These are phyloP conservation scores for Trichoderma sp. DNA, from an alignment of 2,329 filamentous ascomycete genomes.

Conservation along the genomic window DNA sequence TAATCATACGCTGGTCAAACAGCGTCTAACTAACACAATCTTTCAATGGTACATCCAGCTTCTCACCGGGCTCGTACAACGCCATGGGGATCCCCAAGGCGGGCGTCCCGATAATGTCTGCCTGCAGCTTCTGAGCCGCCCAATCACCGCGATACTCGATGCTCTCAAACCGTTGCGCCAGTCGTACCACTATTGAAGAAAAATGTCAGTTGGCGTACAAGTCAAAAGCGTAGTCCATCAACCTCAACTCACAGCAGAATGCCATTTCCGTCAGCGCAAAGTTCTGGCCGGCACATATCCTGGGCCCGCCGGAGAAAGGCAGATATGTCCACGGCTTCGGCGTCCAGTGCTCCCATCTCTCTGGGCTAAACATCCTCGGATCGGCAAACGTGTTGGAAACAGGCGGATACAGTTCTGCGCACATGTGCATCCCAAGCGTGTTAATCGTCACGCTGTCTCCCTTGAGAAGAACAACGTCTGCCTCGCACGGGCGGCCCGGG, in stretches of 20 bases:
- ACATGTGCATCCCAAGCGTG: constrained; percentile 55
- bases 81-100: constrained; percentile 45
- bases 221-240: not conserved
- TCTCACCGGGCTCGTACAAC: constrained; percentile 37
- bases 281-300: constrained; percentile 61
- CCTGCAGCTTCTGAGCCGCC: constrained; percentile 45
- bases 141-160: constrained; percentile 52
- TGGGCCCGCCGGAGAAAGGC: constrained; percentile 56
- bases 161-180: constrained; percentile 62
- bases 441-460: constrained; percentile 54
- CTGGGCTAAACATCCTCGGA: constrained; percentile 50
- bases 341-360: constrained; percentile 55
- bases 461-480: constrained; percentile 49
- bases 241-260: constrained; percentile 44
- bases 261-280: constrained; percentile 63
- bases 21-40: not conserved
- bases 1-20: too few relatives aligned
- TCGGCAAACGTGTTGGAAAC: constrained; percentile 43
- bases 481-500: constrained; percentile 34
- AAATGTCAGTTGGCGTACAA: not conserved
- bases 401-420: constrained; percentile 51
- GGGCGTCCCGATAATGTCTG: constrained; percentile 48
- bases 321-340: constrained; percentile 58
- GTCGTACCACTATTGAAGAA: constrained; percentile 42
- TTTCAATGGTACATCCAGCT: not conserved